phyloP scores from a whole-genome alignment of 2,329 filamentous ascomycete genomes.

The Xylariales sp. region DNA sequence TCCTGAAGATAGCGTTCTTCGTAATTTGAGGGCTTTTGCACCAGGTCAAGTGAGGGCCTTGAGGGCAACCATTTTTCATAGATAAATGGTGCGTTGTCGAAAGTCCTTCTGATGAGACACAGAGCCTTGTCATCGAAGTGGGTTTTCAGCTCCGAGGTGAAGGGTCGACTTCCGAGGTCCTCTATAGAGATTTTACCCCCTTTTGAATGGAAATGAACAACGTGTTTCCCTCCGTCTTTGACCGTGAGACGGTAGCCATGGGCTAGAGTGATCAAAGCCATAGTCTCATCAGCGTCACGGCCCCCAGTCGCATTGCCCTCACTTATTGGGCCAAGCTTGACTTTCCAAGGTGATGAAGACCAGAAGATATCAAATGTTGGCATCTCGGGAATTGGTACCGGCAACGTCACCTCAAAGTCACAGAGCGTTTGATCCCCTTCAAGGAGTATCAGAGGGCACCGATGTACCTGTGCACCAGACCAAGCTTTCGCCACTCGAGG shows the following conservation, averaged over 20 bases:
- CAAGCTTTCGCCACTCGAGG: constrained; percentile 36
- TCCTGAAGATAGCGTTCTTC: constrained; percentile 25
- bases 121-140: constrained; percentile 18
- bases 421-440: constrained; percentile 27
- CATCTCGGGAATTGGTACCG: constrained; percentile 34
- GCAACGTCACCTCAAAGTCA: constrained; percentile 40
- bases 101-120: constrained; percentile 37
- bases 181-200: constrained; percentile 16
- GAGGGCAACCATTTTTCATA: constrained; percentile 35
- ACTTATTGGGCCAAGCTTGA: constrained; percentile 24
- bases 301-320: constrained; percentile 14
- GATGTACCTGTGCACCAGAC: constrained; percentile 29
- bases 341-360: constrained; percentile 31
- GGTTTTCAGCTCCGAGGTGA: constrained; percentile 13
- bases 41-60: constrained; percentile 38
- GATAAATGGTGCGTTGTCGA: constrained; percentile 31
- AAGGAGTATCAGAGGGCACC: constrained; percentile 28
- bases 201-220: constrained; percentile 35
- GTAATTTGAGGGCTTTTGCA: constrained; percentile 31
- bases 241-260: constrained; percentile 43
- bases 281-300: constrained; percentile 37
- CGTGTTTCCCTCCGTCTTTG: constrained; percentile 30
- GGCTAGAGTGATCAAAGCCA: constrained; percentile 40
- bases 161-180: constrained; percentile 15
- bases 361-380: constrained; percentile 35